Conservation (phyloP, 2,329 filamentous ascomycete species). For the Neofusicoccum sp. region DNA sequence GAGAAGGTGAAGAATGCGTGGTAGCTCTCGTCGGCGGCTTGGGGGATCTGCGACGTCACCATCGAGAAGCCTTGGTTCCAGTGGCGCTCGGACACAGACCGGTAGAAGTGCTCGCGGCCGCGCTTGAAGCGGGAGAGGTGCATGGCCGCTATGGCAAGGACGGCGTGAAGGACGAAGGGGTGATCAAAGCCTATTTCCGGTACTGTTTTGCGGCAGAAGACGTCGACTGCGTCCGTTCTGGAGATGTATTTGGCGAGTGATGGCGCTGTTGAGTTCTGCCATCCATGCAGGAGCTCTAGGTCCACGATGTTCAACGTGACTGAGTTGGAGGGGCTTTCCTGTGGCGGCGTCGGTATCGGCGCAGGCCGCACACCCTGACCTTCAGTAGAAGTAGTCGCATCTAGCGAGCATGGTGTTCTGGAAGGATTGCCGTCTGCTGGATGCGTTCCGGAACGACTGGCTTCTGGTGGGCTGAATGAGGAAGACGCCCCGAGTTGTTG, state of each 20-base stretch:
- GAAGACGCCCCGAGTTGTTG: conserved; percentile 20
- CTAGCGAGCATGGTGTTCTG: conserved; percentile 10
- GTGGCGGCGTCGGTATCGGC: background rate
- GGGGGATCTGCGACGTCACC: background rate
- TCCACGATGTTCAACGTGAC: background rate
- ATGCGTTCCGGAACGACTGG: background rate
- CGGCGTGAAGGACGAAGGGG: background rate
- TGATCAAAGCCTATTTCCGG: background rate
- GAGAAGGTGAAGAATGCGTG: background rate
- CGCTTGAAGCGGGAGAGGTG: conserved; percentile 6
- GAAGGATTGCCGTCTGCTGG: background rate
- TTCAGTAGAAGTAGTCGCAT: background rate
- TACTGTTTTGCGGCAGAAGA: background rate
- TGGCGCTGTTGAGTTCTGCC: background rate
- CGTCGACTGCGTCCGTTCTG: conserved; percentile 5
- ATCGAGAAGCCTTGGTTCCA: background rate
- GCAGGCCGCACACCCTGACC: background rate
- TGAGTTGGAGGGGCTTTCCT: background rate
- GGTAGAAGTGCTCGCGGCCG: background rate
- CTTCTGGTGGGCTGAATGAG: background rate
- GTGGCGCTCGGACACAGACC: background rate
- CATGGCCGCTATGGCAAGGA: background rate
- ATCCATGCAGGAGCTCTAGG: background rate
- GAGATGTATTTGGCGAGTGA: conserved; percentile 11
- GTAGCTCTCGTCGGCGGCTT: background rate